phyloP scores from a whole-genome alignment of 495 filamentous ascomycete species.

The Hypomontagnella monticulosa region DNA sequence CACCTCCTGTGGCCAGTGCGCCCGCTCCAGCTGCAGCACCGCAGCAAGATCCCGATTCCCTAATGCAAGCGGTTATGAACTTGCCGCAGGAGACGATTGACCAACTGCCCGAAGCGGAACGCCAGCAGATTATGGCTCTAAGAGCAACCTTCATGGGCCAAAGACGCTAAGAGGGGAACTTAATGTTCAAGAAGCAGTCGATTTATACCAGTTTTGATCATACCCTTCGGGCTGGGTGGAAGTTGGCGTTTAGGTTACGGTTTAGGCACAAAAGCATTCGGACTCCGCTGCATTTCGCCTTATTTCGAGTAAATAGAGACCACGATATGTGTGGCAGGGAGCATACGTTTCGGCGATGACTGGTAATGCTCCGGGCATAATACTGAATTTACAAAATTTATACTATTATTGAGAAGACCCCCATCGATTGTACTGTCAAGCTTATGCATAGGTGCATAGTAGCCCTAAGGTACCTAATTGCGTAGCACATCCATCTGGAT shows the following conservation, averaged over 20 bases:
- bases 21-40: constrained; percentile 51
- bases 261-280: constrained; percentile 27
- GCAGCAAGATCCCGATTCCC: constrained; percentile 67
- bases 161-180: constrained; percentile 21
- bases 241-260: constrained; percentile 36
- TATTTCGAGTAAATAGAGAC: constrained; percentile 6
- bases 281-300: constrained; percentile 9
- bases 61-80: constrained; percentile 78
- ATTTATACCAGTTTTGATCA: constrained; percentile 25
- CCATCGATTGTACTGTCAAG: background rate
- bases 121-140: constrained; percentile 79
- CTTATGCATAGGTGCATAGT: background rate
- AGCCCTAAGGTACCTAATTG: too few species aligned
- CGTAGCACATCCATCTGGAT: too few species aligned
- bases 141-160: constrained; percentile 47
- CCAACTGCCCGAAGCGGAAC: constrained; percentile 73
- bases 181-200: background rate
- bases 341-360: background rate
- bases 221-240: constrained; percentile 32
- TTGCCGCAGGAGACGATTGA: constrained; percentile 82
- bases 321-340: background rate
- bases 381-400: too few species aligned
- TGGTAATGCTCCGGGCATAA: too few species aligned
- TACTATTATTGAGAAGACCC: too few species aligned
- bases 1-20: constrained; percentile 52